phyloP scores from a whole-genome alignment of 345 rosid genomes.

The Pelargonium nanum region DNA sequence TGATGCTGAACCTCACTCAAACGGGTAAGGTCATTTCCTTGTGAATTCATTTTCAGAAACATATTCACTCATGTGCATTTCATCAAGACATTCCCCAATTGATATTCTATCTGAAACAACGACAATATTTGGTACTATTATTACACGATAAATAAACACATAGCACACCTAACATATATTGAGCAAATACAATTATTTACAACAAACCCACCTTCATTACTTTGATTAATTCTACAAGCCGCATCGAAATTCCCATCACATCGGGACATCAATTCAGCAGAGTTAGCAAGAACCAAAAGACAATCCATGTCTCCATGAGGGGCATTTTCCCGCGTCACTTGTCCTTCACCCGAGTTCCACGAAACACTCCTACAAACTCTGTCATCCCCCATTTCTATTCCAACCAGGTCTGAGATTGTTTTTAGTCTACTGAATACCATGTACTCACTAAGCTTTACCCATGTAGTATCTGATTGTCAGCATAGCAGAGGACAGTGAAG shows the following conservation, averaged over 20 bases:
- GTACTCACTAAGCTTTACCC: not conserved
- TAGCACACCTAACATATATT: not conserved
- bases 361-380: not conserved
- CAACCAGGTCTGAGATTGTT: not conserved
- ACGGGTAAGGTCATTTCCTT: no score
- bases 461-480: not conserved
- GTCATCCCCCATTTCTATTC: not conserved
- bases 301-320: not conserved
- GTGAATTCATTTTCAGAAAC: not conserved
- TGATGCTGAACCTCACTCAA: no score
- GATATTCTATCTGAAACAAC: not conserved
- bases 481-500: not conserved
- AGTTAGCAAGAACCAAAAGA: not conserved
- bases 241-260: not conserved
- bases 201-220: not conserved
- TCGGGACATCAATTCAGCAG: not conserved
- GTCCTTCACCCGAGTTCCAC: not conserved
- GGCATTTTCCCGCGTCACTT: not conserved
- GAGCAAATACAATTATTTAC: not conserved
- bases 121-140: not conserved
- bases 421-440: no score
- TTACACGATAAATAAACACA: not conserved
- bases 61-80: not conserved
- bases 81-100: not conserved
- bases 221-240: not conserved